Conservation (phyloP, 2,329 filamentous ascomycete genomes). For the Xylaria multiplex region DNA sequence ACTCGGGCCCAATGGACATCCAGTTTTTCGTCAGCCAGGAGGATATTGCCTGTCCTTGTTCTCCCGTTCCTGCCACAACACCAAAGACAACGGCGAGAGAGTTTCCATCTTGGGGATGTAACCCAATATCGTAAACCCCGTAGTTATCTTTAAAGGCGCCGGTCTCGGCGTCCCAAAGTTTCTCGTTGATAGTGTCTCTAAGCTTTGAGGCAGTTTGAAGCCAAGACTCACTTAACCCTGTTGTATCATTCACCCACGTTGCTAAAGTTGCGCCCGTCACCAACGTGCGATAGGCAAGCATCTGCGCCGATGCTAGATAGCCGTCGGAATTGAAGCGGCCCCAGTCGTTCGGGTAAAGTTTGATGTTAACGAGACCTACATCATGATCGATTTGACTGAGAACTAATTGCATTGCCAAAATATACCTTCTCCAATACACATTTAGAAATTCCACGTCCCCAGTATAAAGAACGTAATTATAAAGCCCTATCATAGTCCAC, state of each 20-base stretch:
- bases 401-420: slow-evolving; percentile 54
- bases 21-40: slow-evolving; percentile 60
- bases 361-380: slow-evolving; percentile 43
- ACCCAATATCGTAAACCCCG: slow-evolving; percentile 49
- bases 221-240: slow-evolving; percentile 53
- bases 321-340: slow-evolving; percentile 43
- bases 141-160: slow-evolving; percentile 66
- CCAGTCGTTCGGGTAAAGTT: slow-evolving; percentile 42
- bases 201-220: slow-evolving; percentile 54
- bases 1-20: slow-evolving; percentile 64
- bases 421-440: slow-evolving; percentile 60
- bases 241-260: slow-evolving; percentile 56
- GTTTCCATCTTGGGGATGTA: slow-evolving; percentile 71
- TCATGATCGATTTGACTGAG: slow-evolving; percentile 38
- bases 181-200: slow-evolving; percentile 56
- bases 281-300: slow-evolving; percentile 62
- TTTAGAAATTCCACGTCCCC: slow-evolving; percentile 61
- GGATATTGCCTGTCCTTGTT: slow-evolving; percentile 54
- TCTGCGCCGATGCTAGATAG: slow-evolving; percentile 44
- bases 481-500: slow-evolving; percentile 64
- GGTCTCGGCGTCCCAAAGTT: slow-evolving; percentile 59
- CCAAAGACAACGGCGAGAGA: slow-evolving; percentile 63
- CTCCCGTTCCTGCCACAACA: slow-evolving; percentile 52
- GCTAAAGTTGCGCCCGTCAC: slow-evolving; percentile 63
- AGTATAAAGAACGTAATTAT: slow-evolving; percentile 67